Percentiles rank a stretch among this genome's conserved stretches.
Evolutionary conservation across 2,329 filamentous ascomycete genomes (phyloP).

Genomic region (Cordyceps militaris): DNA sequence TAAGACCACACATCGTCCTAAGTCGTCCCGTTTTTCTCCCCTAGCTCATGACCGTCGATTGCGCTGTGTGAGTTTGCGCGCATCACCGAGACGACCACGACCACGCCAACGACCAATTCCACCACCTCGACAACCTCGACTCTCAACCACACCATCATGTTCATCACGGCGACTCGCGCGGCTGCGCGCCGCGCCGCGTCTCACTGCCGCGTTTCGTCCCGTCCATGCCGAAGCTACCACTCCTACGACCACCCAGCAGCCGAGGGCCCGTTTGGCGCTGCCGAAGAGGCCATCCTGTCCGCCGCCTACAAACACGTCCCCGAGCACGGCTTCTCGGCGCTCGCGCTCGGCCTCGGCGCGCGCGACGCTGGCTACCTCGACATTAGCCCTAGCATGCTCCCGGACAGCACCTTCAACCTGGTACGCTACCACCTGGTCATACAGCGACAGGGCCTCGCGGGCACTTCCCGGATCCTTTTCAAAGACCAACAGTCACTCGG

Average conservation of each 20-base stretch:
- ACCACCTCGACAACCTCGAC: neutral
- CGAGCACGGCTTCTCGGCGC: slow-evolving; percentile 70
- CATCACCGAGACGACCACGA: neutral
- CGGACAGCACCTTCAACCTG: slow-evolving; percentile 72
- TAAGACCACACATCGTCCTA: neutral
- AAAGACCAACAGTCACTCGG: slow-evolving; percentile 31
- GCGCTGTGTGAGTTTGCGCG: neutral
- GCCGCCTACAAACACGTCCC: slow-evolving; percentile 77
- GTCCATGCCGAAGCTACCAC: slow-evolving; percentile 49
- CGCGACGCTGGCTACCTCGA: slow-evolving; percentile 80
- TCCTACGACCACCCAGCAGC: slow-evolving; percentile 60
- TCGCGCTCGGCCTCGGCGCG: slow-evolving; percentile 68
- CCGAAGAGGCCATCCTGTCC: slow-evolving; percentile 70
- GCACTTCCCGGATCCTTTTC: slow-evolving; percentile 33
- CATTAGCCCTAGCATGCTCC: slow-evolving; percentile 76
- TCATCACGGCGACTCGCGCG: neutral
- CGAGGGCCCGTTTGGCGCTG: slow-evolving; percentile 54
- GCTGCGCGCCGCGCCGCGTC: neutral
- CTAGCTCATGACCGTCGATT: neutral
- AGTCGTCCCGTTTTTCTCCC: neutral
- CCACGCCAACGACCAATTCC: neutral
- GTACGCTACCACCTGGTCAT: slow-evolving; percentile 69
- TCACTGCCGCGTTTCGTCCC: neutral
- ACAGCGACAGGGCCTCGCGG: slow-evolving; percentile 54
- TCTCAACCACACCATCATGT: neutral